A percentile compares a stretch with the other conserved stretches of the same genome.
Conservation (phyloP, 768 basidiomycete genomes). For the Amanita polypyramis region DNA sequence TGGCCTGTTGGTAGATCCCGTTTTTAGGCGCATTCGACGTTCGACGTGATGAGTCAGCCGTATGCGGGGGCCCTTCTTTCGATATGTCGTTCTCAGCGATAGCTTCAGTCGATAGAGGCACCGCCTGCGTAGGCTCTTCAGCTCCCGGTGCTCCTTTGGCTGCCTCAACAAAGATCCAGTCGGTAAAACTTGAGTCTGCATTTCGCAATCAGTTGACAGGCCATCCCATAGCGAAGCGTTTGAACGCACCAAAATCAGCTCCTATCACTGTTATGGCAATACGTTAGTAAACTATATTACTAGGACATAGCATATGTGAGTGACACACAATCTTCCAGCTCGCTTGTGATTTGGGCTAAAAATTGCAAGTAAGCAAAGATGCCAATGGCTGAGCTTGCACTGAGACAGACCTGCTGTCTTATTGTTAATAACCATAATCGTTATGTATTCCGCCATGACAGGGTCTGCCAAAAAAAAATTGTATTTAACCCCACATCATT, state of each 20-base stretch:
- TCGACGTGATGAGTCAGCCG: constrained; percentile 31
- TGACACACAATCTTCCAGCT: constrained; percentile 70
- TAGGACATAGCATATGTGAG: constrained; percentile 2
- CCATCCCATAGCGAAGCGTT: background rate
- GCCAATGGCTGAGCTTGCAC: background rate
- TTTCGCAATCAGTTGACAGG: constrained; percentile 7
- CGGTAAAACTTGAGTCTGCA: constrained; percentile 72
- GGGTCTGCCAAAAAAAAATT: constrained; percentile 40
- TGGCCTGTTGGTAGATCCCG: constrained; percentile 63
- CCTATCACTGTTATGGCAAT: constrained; percentile 48
- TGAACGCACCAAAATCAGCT: constrained; percentile 59
- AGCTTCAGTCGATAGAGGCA: constrained; percentile 24
- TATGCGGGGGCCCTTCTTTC: constrained; percentile 21
- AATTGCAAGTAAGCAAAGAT: constrained; percentile 9
- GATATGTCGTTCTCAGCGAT: constrained; percentile 20
- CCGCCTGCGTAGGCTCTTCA: constrained; percentile 28
- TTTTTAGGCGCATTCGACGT: constrained; percentile 39
- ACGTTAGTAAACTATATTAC: constrained; percentile 6
- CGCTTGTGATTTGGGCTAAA: constrained; percentile 76
- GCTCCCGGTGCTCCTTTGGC: constrained; percentile 54
- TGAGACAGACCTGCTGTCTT: constrained; percentile 58
- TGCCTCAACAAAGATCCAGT: constrained; percentile 81
- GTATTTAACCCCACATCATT: constrained; percentile 5
- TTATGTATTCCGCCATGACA: constrained; percentile 92
- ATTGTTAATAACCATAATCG: constrained; percentile 91